Evolutionary conservation across 768 basidiomycete genomes (phyloP).

Genomic region (Mycena galopus): DNA sequence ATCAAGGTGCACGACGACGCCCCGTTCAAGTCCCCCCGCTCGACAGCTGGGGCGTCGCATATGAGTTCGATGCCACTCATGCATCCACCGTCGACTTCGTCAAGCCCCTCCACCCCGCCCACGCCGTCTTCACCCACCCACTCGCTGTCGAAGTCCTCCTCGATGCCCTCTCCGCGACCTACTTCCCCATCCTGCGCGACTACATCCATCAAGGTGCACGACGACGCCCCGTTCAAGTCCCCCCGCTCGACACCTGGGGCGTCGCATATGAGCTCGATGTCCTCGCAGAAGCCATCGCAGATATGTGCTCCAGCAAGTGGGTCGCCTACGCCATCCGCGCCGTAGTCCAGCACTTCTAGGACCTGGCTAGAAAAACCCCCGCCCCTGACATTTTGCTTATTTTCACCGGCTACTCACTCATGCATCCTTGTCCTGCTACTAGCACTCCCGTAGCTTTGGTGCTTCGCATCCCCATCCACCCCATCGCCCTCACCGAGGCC

Average conservation of each 20-base stretch:
- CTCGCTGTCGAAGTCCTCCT: too few relatives aligned
- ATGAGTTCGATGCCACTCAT: constrained; percentile 71
- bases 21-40: constrained; percentile 17
- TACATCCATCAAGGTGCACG: constrained; percentile 64
- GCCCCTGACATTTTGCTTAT: constrained; percentile 96
- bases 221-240: constrained; percentile 50
- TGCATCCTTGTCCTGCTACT: constrained; percentile 95
- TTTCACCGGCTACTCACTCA: constrained; percentile 91
- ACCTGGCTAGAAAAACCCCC: constrained; percentile 92
- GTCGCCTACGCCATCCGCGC: constrained; percentile 87
- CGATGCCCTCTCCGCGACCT: constrained; percentile 67
- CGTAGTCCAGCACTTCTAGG: constrained; percentile 85
- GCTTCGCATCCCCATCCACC: constrained; percentile 90
- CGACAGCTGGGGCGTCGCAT: constrained; percentile 36
- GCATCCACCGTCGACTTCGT: constrained; percentile 99
- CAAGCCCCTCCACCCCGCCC: constrained; percentile 84
- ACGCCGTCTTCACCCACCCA: constrained; percentile 52
- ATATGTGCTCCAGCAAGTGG: constrained; percentile 89
- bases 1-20: constrained; percentile 67
- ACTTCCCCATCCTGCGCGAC: constrained; percentile 86
- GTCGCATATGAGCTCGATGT: constrained; percentile 49
- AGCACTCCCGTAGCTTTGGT: constrained; percentile 81
- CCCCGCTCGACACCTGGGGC: constrained; percentile 33
- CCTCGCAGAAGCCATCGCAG: constrained; percentile 66
- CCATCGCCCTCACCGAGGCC: constrained; percentile 93